Conservation (phyloP, 345 rosid genomes). For the Moricandia moricandioides region DNA sequence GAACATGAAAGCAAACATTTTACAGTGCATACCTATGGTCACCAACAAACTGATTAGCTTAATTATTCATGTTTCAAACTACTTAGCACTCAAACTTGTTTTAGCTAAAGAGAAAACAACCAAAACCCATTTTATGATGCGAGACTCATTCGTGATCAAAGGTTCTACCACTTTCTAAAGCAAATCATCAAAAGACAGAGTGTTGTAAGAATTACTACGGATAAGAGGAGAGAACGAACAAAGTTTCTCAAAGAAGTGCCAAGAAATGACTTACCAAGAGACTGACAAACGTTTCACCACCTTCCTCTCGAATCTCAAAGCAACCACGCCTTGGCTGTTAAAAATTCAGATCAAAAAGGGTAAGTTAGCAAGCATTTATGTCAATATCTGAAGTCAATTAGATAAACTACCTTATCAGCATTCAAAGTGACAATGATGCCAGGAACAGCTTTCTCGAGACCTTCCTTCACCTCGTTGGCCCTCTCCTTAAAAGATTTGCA, state of each 20-base stretch:
- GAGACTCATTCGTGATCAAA: too few relatives aligned
- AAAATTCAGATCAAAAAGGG: slow-evolving; percentile 1
- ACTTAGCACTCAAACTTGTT: neutral
- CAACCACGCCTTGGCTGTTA: slow-evolving; percentile 86
- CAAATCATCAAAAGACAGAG: too few relatives aligned
- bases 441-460: slow-evolving; percentile 59
- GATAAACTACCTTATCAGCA: slow-evolving; percentile 53
- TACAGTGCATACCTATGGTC: neutral
- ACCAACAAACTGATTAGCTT: neutral
- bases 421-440: slow-evolving; percentile 61
- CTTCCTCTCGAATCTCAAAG: slow-evolving; percentile 79
- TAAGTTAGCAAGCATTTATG: neutral
- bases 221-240: neutral
- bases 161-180: too few relatives aligned
- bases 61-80: too few relatives aligned
- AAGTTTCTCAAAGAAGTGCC: neutral
- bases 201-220: too few relatives aligned
- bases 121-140: too few relatives aligned
- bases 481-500: slow-evolving; percentile 72
- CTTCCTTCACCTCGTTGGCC: slow-evolving; percentile 56
- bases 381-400: neutral
- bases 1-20: neutral
- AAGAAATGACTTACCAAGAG: slow-evolving; percentile 61
- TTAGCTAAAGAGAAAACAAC: too few relatives aligned
- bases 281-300: slow-evolving; percentile 66